These are phyloP conservation scores for Oemleria cerasiformis DNA, from an alignment of 306 rosid genomes.

Conservation along the genomic window DNA sequence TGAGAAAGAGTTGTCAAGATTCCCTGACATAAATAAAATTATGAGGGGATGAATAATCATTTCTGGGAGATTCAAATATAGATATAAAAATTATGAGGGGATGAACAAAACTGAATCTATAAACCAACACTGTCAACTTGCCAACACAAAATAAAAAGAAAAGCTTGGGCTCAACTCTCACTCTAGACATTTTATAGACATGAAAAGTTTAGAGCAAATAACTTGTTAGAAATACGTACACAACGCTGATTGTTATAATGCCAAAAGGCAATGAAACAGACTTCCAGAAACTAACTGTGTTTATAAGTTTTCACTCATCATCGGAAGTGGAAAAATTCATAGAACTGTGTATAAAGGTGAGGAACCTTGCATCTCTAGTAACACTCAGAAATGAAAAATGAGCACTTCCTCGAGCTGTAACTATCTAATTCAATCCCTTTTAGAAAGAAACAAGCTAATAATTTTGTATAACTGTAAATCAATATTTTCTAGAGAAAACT, in stretches of 20 bases:
- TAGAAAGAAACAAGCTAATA: not conserved
- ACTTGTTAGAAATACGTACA: not conserved
- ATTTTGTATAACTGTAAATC: not conserved
- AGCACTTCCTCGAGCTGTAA: not conserved
- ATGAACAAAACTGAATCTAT: not conserved
- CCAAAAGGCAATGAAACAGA: not conserved
- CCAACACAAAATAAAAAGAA: not conserved
- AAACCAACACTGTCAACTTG: not conserved
- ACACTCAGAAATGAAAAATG: not conserved
- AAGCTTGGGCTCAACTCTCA: constrained; percentile 1
- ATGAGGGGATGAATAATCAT: not conserved
- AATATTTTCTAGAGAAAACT: not conserved
- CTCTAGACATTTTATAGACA: not conserved
- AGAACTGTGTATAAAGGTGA: not conserved
- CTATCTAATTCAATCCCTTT: not conserved
- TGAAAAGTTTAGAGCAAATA: not conserved
- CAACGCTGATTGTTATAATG: not conserved
- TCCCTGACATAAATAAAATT: constrained; percentile 49
- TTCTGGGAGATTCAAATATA: not conserved
- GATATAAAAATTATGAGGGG: not conserved
- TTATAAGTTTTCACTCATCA: not conserved
- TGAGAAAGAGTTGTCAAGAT: constrained; percentile 85
- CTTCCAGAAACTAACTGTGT: not conserved
- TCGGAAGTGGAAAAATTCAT: not conserved
- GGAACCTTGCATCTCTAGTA: not conserved